Evolutionary conservation across 352 stramenopile species (phyloP).

Genomic region (Globisporangium emineosum): DNA sequence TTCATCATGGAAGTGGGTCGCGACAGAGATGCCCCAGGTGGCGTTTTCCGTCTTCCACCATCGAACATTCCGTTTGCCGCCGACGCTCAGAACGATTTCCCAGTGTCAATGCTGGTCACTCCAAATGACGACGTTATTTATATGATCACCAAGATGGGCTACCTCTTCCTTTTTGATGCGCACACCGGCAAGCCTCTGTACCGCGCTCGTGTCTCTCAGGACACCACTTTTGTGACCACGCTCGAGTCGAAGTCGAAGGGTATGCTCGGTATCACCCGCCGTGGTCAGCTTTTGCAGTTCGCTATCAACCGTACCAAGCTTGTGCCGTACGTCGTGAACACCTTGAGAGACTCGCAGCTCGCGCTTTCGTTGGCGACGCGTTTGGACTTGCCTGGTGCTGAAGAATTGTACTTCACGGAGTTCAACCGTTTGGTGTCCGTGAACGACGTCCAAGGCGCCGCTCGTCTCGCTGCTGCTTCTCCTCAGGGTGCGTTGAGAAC

Average conservation of each 20-base stretch:
- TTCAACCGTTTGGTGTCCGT: conserved; percentile 94
- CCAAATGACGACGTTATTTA: conserved; percentile 95
- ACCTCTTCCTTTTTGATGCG: conserved; percentile 99
- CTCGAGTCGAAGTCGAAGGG: conserved; percentile 92
- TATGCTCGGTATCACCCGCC: conserved; percentile 98
- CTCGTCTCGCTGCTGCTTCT: conserved; percentile 89
- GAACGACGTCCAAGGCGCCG: conserved; percentile 81
- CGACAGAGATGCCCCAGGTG: conserved; percentile 93
- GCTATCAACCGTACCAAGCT: conserved; percentile 97
- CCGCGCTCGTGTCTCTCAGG: conserved; percentile 95
- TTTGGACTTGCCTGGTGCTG: conserved; percentile 96
- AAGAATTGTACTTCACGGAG: conserved; percentile 98
- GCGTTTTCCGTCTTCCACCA: conserved; percentile 93
- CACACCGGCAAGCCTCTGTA: conserved; percentile 98
- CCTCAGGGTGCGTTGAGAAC: conserved; percentile 93
- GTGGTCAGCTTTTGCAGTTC: conserved; percentile 96
- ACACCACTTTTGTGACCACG: conserved; percentile 97
- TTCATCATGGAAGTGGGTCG: conserved; percentile 99
- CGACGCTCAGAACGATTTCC: conserved; percentile 97
- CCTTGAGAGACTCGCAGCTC: conserved; percentile 95
- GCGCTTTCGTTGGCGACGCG: conserved; percentile 95
- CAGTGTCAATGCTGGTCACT: conserved; percentile 95
- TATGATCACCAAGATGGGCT: conserved; percentile 99
- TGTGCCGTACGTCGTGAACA: conserved; percentile 99
- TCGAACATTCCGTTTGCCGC: conserved; percentile 95